phyloP scores from a whole-genome alignment of 2,329 filamentous ascomycete genomes.

The Botrytis paeoniae region DNA sequence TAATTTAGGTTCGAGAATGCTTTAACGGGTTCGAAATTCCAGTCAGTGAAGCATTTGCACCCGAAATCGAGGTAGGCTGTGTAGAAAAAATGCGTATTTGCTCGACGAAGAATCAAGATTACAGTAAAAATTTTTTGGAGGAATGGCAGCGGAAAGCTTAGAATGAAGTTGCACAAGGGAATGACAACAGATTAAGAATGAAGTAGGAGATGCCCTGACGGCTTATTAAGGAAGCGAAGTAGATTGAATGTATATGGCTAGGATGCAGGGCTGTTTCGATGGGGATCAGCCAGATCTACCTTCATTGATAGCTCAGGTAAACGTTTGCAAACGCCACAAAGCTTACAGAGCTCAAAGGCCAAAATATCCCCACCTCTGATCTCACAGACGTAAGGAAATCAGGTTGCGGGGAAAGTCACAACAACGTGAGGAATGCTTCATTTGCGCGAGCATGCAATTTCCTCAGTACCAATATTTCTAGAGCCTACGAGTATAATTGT shows the following conservation, averaged over 20 bases:
- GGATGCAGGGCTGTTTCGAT: conserved; percentile 30
- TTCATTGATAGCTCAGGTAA: conserved; percentile 23
- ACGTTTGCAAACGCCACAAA: conserved; percentile 25
- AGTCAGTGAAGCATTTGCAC: conserved; percentile 19
- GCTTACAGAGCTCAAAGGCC: conserved; percentile 15
- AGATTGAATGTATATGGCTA: conserved; percentile 19
- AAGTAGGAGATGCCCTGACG: conserved; percentile 30
- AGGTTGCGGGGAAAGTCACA: conserved; percentile 22
- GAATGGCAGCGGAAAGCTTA: conserved; percentile 33
- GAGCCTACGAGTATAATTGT: background rate
- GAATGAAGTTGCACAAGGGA: conserved; percentile 28
- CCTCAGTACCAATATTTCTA: conserved; percentile 1
- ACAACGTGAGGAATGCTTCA: conserved; percentile 35
- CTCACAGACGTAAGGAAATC: conserved; percentile 30
- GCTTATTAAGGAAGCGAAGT: conserved; percentile 33
- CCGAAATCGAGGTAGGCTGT: conserved; percentile 23
- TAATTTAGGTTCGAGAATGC: conserved; percentile 32
- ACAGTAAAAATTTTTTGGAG: conserved; percentile 37
- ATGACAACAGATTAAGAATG: conserved; percentile 38
- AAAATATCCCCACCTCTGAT: conserved; percentile 15
- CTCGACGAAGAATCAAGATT: conserved; percentile 35
- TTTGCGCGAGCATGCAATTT: conserved; percentile 31
- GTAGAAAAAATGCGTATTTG: conserved; percentile 27
- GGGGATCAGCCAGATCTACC: conserved; percentile 26
- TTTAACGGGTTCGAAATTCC: conserved; percentile 27